Base-by-base conservation (phyloP, 176 grass and related monocot genomes). In the Thinopyrum elongatum region DNA sequence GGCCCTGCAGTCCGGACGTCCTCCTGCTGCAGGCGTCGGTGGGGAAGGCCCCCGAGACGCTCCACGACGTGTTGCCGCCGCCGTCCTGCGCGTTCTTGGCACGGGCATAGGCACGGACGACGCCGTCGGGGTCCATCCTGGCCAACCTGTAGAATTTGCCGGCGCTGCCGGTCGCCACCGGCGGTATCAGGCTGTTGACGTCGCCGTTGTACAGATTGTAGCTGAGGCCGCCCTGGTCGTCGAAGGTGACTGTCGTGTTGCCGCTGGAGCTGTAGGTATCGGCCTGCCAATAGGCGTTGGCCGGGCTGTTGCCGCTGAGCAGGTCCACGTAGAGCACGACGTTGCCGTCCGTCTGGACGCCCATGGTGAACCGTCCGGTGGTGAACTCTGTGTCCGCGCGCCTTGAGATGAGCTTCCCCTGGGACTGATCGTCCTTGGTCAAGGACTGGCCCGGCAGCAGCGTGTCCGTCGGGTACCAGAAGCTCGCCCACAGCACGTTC, bases 351-450 rank as follows among this genome's bases (percentile, higher is more conserved):
- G 8, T 13, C 76, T 84, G 87, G 38, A 84, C 16, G 3, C 58
- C 87, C 87, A 84, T 36, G 65, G 29, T 89, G 87, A 89, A 89
- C 16, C 81, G 81, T 5, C 81, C 81, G 12, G 55, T 79, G 81
- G 76, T 65, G 76, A 88, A 88, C 65, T 88, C 81, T 7, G 15
- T 0, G 74, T 88, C 87, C 28, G 65, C 57, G 16, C 74, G 87
- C 81, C 39, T 84, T 30, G 87, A 9, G 47, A 88, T 21, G 55
- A 88, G 53, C 74, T 84, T 79, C 55, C 65, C 81, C 15, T 70
- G 0, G 36, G 49, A 53, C 49, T 6, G 49, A 19, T 0, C 0
- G 49, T 53, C 49, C 49, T 2, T 53, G 19, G 25, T 22, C 65
- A 88, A 2, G 29, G 38, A 53, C 41, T 89, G 87, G 1, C 81